A percentile compares a stretch with the other conserved stretches of the same genome.
phyloP scores from a whole-genome alignment of 2,329 filamentous ascomycete species.

The Aureobasidium zeae region DNA sequence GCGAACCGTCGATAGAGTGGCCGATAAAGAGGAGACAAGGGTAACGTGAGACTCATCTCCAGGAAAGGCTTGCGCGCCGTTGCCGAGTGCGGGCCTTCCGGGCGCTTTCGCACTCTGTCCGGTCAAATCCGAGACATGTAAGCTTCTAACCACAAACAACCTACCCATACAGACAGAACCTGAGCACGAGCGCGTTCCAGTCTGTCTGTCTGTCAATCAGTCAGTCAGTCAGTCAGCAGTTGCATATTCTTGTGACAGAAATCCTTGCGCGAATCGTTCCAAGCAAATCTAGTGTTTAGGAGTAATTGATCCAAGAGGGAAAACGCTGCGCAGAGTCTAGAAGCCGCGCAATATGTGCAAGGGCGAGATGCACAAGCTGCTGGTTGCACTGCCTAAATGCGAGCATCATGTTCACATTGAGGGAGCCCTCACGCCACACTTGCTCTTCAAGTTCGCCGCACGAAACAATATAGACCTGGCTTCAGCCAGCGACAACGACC shows the following conservation, averaged over 20 bases:
- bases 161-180: too few species aligned
- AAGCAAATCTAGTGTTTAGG: too few species aligned
- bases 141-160: too few species aligned
- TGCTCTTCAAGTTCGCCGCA: slow-evolving; percentile 5
- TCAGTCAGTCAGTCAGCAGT: too few species aligned
- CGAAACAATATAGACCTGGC: slow-evolving; percentile 4
- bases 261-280: too few species aligned
- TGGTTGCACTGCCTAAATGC: slow-evolving; percentile 7
- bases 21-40: too few species aligned
- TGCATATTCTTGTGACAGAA: neutral
- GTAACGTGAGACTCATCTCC: too few species aligned
- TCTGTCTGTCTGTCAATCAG: too few species aligned
- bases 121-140: neutral
- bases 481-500: neutral
- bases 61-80: slow-evolving; percentile 12
- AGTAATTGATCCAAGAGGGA: too few species aligned
- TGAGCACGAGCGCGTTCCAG: slow-evolving; percentile 6
- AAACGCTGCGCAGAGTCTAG: neutral
- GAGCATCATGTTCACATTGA: slow-evolving; percentile 15
- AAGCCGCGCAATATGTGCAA: slow-evolving; percentile 7
- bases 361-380: neutral
- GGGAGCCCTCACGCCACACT: slow-evolving; percentile 7
- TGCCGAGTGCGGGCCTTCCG: slow-evolving; percentile 11
- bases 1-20: too few species aligned
- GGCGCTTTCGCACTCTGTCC: slow-evolving; percentile 1